A percentile compares a stretch with the other conserved stretches of the same genome.
Conservation (phyloP, 208 protist genomes). For the Trypanosoma melophagium region DNA sequence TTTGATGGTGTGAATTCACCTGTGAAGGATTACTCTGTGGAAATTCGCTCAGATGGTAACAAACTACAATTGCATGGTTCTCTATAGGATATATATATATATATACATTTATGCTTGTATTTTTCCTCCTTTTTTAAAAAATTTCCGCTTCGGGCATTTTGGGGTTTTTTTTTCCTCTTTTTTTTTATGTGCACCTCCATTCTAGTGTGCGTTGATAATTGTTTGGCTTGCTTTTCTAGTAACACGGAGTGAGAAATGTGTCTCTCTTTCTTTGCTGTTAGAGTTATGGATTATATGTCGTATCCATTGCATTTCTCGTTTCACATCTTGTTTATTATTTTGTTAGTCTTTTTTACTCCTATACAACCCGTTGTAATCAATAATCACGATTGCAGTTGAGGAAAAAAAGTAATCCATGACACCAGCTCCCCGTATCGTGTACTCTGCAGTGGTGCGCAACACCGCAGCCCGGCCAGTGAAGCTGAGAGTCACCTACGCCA, state of each 20-base stretch:
- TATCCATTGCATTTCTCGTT: background rate
- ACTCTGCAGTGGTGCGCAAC: constrained; percentile 11
- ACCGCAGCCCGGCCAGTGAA: background rate
- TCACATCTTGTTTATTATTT: background rate
- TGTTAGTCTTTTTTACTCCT: no score
- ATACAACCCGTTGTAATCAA: no score
- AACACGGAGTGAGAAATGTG: no score
- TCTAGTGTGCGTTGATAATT: no score
- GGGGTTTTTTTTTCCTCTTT: background rate
- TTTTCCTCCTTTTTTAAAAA: no score
- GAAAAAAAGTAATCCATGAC: background rate
- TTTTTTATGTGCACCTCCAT: background rate
- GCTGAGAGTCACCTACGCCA: constrained; percentile 7
- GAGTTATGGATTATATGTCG: background rate
- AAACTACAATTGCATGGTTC: constrained; percentile 4
- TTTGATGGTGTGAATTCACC: constrained; percentile 26
- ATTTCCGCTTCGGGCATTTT: no score
- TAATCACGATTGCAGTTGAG: background rate
- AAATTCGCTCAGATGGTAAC: constrained; percentile 13
- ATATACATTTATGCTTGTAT: background rate
- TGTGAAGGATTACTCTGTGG: constrained; percentile 27
- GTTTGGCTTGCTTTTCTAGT: no score
- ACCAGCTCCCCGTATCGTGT: constrained; percentile 11
- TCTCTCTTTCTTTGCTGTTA: background rate
- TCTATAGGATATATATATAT: constrained; percentile 11